Evolutionary conservation across 2,329 filamentous ascomycete genomes (phyloP).

Genomic region (Amylocarpus encephaloides): DNA sequence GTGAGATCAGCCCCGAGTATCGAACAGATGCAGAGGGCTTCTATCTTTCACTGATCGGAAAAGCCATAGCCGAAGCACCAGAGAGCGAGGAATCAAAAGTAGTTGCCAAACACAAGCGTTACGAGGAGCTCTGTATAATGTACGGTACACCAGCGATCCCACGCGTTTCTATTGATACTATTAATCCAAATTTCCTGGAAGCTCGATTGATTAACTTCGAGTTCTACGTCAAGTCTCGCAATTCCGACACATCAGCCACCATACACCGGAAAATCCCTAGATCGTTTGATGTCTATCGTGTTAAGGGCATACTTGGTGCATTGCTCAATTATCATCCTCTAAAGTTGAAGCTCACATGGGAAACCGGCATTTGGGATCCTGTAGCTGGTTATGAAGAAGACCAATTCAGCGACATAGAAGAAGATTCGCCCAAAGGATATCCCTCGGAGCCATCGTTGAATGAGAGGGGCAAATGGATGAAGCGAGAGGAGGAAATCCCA

Average conservation of each 20-base stretch:
- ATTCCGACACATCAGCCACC: slow-evolving; percentile 17
- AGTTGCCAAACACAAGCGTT: slow-evolving; percentile 62
- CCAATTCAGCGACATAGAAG: slow-evolving; percentile 47
- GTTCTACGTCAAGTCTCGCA: slow-evolving; percentile 35
- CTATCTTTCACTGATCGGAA: slow-evolving; percentile 78
- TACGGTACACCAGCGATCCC: slow-evolving; percentile 67
- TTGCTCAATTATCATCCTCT: slow-evolving; percentile 62
- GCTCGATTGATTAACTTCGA: slow-evolving; percentile 65
- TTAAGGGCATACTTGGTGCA: slow-evolving; percentile 71
- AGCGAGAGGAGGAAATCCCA: slow-evolving; percentile 71
- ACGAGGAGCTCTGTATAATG: slow-evolving; percentile 62
- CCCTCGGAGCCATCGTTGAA: slow-evolving; percentile 12
- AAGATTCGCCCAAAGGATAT: slow-evolving; percentile 39
- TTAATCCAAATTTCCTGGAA: slow-evolving; percentile 77
- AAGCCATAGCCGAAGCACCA: slow-evolving; percentile 59
- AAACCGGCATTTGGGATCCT: slow-evolving; percentile 87
- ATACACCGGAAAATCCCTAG: slow-evolving; percentile 53
- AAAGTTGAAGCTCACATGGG: slow-evolving; percentile 66
- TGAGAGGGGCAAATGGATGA: slow-evolving; percentile 56
- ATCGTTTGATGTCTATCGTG: slow-evolving; percentile 71
- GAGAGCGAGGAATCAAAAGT: slow-evolving; percentile 49
- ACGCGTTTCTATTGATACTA: slow-evolving; percentile 39
- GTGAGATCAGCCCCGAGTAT: slow-evolving; percentile 63
- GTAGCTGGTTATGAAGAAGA: slow-evolving; percentile 57
- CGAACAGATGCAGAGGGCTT: slow-evolving; percentile 86